Evolutionary conservation across 257 asterid species (phyloP).

Genomic region (Ilex aquifolium): DNA sequence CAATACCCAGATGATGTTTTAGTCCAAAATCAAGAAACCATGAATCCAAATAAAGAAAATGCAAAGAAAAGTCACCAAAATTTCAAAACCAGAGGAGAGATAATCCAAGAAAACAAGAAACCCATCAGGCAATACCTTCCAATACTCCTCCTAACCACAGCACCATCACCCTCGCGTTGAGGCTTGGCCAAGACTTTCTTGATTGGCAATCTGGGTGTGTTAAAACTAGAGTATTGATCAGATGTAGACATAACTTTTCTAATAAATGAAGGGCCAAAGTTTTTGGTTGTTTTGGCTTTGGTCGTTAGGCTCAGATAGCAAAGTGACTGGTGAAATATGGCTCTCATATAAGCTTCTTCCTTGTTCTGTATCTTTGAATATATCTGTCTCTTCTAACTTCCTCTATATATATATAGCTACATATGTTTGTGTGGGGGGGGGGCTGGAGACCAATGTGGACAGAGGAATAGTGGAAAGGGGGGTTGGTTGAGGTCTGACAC

Average conservation of each 20-base stretch:
- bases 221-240: slow-evolving; percentile 32
- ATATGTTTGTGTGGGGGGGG: background rate
- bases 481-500: slow-evolving; percentile 4
- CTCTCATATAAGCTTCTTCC: slow-evolving; percentile 21
- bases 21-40: too few relatives aligned
- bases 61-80: too few relatives aligned
- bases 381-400: background rate
- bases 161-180: slow-evolving; percentile 81
- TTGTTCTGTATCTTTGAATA: slow-evolving; percentile 15
- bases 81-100: too few relatives aligned
- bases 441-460: slow-evolving; percentile 2
- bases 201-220: slow-evolving; percentile 60
- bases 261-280: background rate
- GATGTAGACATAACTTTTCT: slow-evolving; percentile 42
- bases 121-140: slow-evolving; percentile 89
- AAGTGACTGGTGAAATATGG: slow-evolving; percentile 23
- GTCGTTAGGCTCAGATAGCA: slow-evolving; percentile 17
- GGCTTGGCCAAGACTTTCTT: slow-evolving; percentile 58
- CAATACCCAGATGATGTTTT: background rate
- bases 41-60: too few relatives aligned
- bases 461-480: slow-evolving; percentile 2
- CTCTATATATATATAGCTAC: background rate
- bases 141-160: slow-evolving; percentile 78
- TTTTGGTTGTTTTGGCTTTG: slow-evolving; percentile 5
- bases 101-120: too few relatives aligned